Conservation (phyloP, 176 grass and related monocot genomes). For the Bolboschoenus planiculmis region DNA sequence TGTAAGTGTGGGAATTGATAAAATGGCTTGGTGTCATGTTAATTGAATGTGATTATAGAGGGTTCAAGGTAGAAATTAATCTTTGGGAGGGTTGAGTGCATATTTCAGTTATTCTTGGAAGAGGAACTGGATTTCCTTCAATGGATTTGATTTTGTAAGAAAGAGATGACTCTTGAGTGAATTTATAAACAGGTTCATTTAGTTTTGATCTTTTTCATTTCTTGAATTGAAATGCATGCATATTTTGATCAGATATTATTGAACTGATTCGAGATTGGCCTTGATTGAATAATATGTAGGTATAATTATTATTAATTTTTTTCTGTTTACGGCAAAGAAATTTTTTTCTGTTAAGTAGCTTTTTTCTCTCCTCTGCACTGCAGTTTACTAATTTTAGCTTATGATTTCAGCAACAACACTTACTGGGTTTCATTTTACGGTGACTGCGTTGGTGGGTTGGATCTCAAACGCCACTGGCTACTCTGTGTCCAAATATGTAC, state of each 20-base stretch:
- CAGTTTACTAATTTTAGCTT: slow-evolving; percentile 11
- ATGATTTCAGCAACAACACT: slow-evolving; percentile 43
- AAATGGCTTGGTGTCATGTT: background rate
- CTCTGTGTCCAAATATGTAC: slow-evolving; percentile 40
- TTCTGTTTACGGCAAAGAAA: background rate
- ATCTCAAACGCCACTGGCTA: slow-evolving; percentile 46
- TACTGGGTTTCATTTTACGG: slow-evolving; percentile 42
- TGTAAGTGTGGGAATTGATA: background rate
- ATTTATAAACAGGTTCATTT: too few species aligned
- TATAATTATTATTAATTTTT: background rate
- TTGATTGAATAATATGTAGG: background rate
- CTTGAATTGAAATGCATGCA: background rate
- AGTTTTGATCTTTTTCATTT: background rate
- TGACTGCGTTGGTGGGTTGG: slow-evolving; percentile 36
- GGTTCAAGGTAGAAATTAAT: background rate
- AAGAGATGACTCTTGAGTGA: background rate
- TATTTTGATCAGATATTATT: background rate
- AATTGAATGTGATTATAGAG: background rate
- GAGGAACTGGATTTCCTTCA: background rate
- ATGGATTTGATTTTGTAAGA: background rate
- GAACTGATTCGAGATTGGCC: background rate
- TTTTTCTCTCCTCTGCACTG: background rate
- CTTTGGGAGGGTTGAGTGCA: background rate
- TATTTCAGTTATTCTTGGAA: background rate
- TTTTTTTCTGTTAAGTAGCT: background rate